Base-by-base conservation (phyloP, 257 asterid genomes). In the Gentiana dahurica region DNA sequence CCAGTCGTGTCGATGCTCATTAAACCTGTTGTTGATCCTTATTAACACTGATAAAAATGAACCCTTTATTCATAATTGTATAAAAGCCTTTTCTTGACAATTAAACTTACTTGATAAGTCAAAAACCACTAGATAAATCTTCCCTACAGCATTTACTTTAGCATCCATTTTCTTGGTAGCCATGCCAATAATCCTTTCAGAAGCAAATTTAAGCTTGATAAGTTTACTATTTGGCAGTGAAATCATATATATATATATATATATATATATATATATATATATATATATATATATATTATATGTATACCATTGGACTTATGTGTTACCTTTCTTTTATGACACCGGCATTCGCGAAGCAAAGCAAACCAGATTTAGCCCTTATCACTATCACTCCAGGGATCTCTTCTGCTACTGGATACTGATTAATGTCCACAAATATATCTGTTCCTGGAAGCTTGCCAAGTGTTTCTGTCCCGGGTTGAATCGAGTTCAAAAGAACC, bases 391-490 rank as follows among this genome's bases (percentile, higher is more conserved):
- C 67, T 9, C 77, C 77, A 44, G 75, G 72, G 55, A 63, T 68
- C 53, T 53, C 63, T 15, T 57, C 47, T 33, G 77, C 77, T 39
- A 58, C 59, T 1, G 81, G 81, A 62, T 75, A 75, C 34, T 75
- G 81, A 34, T 71, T 37, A 12, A 61, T 12, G 57, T 71, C 74
- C 10, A 71, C 68, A 51, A 71, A 75, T 48, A 59, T 15, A 2
- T 72, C 77, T 15, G 72, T 55, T 34, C 77, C 77, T 2, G 81
- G 81, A n/a, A 75, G 51, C 65, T 64, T 69, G 41, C 77, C 81
- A 39, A 75, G 65, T 33, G 56, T 59, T 61, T 72, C 81, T 41
- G 52, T 65, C 6, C 81, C 72, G 0, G 75, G 67, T 11, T 69
- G 74, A 45, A 69, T 61, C 45, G 77, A 67, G 35, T 63, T 61